phyloP scores from a whole-genome alignment of 1,284 basidiomycete species.

The Tremellales sp. region DNA sequence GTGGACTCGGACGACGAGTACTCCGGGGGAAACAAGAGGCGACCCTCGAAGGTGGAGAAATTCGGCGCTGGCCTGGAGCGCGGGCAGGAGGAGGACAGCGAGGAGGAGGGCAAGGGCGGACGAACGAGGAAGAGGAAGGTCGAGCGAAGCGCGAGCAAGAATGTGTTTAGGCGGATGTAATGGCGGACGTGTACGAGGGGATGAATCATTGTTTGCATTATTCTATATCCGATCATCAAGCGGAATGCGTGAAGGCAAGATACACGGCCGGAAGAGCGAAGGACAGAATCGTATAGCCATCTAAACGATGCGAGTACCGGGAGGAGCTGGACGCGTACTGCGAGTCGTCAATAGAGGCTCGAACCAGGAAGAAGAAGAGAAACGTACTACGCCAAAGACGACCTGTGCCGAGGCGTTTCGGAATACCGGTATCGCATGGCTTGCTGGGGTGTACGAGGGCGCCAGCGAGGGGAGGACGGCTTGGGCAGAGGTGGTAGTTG shows the following conservation, averaged over 20 bases:
- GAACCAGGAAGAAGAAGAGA: not conserved
- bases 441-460: not conserved
- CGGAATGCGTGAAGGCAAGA: not conserved
- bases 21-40: slow-evolving; percentile 47
- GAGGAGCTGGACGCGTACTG: no score
- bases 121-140: slow-evolving; percentile 66
- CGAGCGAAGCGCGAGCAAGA: slow-evolving; percentile 79
- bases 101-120: slow-evolving; percentile 54
- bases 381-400: not conserved
- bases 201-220: not conserved
- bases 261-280: not conserved
- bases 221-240: not conserved
- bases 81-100: slow-evolving; percentile 58
- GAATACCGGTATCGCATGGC: not conserved
- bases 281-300: not conserved
- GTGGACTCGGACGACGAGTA: slow-evolving; percentile 39
- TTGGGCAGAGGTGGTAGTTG: not conserved
- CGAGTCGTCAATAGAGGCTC: not conserved
- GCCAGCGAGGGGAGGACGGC: not conserved
- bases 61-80: slow-evolving; percentile 84
- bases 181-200: not conserved
- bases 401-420: not conserved
- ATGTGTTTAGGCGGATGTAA: slow-evolving; percentile 60
- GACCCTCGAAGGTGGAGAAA: slow-evolving; percentile 63
- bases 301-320: not conserved